phyloP scores from a whole-genome alignment of 129 eudicot genomes.

The Ambrosia trifida region DNA sequence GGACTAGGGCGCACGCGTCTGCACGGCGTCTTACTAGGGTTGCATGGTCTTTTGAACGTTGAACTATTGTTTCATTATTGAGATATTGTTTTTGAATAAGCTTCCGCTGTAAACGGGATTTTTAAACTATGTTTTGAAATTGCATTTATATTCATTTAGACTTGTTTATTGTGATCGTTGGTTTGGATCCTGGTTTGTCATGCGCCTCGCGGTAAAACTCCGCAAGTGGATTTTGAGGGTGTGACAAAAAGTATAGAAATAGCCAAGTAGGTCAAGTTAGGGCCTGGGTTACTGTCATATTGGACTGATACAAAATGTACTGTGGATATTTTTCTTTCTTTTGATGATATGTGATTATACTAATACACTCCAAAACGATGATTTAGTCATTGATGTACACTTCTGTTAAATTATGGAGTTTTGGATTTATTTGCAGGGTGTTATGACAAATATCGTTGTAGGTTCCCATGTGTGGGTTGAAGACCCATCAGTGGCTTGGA shows the following conservation, averaged over 20 bases:
- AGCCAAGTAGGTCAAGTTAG: conserved; percentile 7
- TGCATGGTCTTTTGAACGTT: too few relatives aligned
- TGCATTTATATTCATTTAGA: too few relatives aligned
- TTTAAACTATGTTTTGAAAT: too few relatives aligned
- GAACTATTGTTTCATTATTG: too few relatives aligned
- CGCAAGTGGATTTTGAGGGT: too few relatives aligned
- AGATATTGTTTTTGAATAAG: too few relatives aligned
- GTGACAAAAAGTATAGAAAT: not conserved
- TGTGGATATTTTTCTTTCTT: not conserved
- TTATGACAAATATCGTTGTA: conserved; percentile 69
- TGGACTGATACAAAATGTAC: not conserved
- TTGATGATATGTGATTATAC: not conserved
- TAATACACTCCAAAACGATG: not conserved
- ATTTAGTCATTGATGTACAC: conserved; percentile 18
- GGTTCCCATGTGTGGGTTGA: conserved; percentile 96
- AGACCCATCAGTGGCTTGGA: conserved; percentile 77
- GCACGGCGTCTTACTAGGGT: too few relatives aligned
- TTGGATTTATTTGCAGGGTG: conserved; percentile 63
- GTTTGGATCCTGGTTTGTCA: too few relatives aligned
- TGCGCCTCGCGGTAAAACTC: too few relatives aligned
- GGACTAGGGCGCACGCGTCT: too few relatives aligned
- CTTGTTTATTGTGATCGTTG: too few relatives aligned
- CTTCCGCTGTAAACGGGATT: too few relatives aligned
- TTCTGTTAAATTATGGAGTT: conserved; percentile 23
- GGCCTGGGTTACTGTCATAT: not conserved